Conservation (phyloP, 2,329 filamentous ascomycete species). For the Calcarisporium arbuscula region DNA sequence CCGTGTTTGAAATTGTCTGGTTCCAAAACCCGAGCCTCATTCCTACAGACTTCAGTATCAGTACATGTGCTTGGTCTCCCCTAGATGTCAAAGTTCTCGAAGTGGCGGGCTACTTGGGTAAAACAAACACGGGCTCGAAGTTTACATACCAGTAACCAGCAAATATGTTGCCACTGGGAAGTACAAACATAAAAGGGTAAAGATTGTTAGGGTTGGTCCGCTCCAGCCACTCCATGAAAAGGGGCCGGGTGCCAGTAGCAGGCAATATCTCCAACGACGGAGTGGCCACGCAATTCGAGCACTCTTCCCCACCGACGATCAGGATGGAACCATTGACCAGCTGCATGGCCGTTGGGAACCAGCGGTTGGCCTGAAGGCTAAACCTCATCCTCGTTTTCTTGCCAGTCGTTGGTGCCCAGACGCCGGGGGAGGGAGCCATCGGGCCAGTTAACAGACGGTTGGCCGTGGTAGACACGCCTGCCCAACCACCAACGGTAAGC, state of each 20-base stretch:
- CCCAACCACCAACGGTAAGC: constrained; percentile 62
- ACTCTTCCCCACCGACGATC: constrained; percentile 56
- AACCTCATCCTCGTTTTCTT: constrained; percentile 50
- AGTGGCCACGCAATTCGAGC: constrained; percentile 54
- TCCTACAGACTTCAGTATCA: too few relatives aligned
- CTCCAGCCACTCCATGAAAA: constrained; percentile 55
- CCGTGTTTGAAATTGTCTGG: constrained; percentile 50
- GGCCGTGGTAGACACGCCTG: constrained; percentile 54
- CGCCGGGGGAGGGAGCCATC: constrained; percentile 50
- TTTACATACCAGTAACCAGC: constrained; percentile 57
- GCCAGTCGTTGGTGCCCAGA: constrained; percentile 55
- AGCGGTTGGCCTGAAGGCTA: constrained; percentile 51
- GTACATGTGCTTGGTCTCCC: too few relatives aligned
- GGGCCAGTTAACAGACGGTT: constrained; percentile 55
- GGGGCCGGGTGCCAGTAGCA: constrained; percentile 40
- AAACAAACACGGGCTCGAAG: too few relatives aligned
- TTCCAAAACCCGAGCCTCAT: constrained; percentile 59
- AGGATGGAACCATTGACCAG: constrained; percentile 61
- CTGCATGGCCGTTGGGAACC: constrained; percentile 58
- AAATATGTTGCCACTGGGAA: constrained; percentile 58
- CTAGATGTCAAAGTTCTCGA: too few relatives aligned
- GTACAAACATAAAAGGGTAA: constrained; percentile 57
- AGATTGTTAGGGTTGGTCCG: constrained; percentile 61
- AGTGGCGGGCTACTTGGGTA: too few relatives aligned
- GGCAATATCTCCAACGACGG: constrained; percentile 59